Evolutionary conservation across 345 rosid species (phyloP).

Genomic region (Durio zibethinus): DNA sequence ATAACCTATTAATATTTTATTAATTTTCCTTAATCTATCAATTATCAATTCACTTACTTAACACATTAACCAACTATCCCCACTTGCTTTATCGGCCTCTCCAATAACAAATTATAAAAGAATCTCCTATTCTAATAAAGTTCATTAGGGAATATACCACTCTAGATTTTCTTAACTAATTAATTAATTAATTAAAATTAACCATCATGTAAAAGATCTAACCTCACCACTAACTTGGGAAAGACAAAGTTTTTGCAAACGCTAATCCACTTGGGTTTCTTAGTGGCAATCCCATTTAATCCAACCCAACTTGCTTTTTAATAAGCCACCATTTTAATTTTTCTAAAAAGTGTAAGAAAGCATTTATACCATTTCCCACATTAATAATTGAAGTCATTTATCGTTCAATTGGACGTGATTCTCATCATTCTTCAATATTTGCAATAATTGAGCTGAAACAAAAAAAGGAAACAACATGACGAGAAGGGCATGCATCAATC

Average conservation of each 20-base stretch:
- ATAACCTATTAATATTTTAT: too few species aligned
- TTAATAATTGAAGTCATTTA: background rate
- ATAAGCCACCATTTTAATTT: background rate
- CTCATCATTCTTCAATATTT: background rate
- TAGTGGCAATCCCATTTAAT: slow-evolving; percentile 34
- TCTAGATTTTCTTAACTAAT: background rate
- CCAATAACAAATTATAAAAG: slow-evolving; percentile 6
- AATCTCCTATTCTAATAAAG: background rate
- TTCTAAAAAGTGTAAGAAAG: background rate
- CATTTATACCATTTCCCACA: background rate
- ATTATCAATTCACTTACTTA: background rate
- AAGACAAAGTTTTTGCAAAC: slow-evolving; percentile 25
- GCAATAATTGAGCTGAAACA: background rate
- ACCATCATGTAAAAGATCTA: slow-evolving; percentile 8
- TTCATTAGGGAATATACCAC: slow-evolving; percentile 17
- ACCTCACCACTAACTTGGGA: slow-evolving; percentile 17
- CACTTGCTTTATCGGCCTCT: slow-evolving; percentile 26
- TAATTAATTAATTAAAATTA: background rate
- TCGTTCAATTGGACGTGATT: background rate
- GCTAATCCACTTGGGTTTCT: slow-evolving; percentile 30
- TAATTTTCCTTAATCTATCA: background rate
- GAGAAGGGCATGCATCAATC: background rate
- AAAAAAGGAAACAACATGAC: background rate
- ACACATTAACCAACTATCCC: background rate
- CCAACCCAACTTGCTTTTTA: slow-evolving; percentile 15